phyloP scores from a whole-genome alignment of 352 stramenopile species.

The Phytopythium helicoides region DNA sequence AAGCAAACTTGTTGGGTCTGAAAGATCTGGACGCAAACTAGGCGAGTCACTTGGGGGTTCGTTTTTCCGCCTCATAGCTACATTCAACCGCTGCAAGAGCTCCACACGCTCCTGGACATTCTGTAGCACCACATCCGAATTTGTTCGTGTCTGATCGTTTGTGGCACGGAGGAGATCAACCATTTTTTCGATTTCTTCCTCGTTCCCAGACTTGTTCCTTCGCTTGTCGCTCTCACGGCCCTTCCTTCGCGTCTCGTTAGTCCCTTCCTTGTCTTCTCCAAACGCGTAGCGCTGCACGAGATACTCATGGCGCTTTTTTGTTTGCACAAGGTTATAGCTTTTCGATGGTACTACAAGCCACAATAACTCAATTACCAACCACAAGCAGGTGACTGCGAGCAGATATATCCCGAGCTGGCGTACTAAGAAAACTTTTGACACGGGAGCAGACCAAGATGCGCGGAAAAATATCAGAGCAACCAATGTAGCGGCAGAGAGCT shows the following conservation, averaged over 20 bases:
- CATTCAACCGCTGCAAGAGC: constrained; percentile 34
- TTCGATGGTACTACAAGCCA: constrained; percentile 33
- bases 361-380: constrained; percentile 27
- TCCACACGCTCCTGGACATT: constrained; percentile 33
- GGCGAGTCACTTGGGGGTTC: constrained; percentile 3
- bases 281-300: constrained; percentile 45
- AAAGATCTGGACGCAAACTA: background rate
- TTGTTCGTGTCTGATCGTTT: no score
- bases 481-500: constrained; percentile 22
- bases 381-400: constrained; percentile 22
- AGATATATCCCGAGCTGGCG: constrained; percentile 38
- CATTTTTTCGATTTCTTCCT: background rate
- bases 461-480: constrained; percentile 14
- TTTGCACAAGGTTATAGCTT: constrained; percentile 17
- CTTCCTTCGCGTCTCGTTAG: constrained; percentile 1
- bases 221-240: background rate
- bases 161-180: no score
- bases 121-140: constrained; percentile 6
- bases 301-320: constrained; percentile 33
- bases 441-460: background rate
- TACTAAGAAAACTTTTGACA: constrained; percentile 15
- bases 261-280: constrained; percentile 14
- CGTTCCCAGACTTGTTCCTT: background rate
- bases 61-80: constrained; percentile 24
- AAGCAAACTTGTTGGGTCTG: background rate